Evolutionary conservation across 2,329 filamentous ascomycete genomes (phyloP).

Genomic region (Plenodomus tracheiphilus): DNA sequence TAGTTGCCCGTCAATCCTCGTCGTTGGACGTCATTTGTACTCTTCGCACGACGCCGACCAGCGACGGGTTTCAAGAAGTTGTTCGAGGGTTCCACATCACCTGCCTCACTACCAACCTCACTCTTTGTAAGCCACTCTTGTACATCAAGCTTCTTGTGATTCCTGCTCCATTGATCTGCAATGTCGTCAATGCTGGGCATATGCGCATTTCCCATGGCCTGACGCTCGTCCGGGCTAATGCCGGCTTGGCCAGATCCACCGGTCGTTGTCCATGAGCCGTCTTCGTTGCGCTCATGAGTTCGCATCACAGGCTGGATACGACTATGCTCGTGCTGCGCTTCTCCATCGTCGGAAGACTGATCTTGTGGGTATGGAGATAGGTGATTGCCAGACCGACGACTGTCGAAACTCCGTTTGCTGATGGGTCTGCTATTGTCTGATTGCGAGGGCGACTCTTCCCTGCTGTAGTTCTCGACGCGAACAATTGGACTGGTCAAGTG

Average conservation of each 20-base stretch:
- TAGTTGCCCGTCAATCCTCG: slow-evolving; percentile 25
- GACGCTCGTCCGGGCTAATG: slow-evolving; percentile 52
- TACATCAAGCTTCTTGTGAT: slow-evolving; percentile 59
- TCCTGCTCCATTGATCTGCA: slow-evolving; percentile 49
- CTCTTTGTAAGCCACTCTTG: slow-evolving; percentile 55
- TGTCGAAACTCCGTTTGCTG: slow-evolving; percentile 42
- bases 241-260: slow-evolving; percentile 48
- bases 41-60: slow-evolving; percentile 53
- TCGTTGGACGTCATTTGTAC: slow-evolving; percentile 45
- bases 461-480: slow-evolving; percentile 43
- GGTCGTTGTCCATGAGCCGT: slow-evolving; percentile 53
- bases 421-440: slow-evolving; percentile 38
- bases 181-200: slow-evolving; percentile 57
- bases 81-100: slow-evolving; percentile 39
- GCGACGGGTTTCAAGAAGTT: slow-evolving; percentile 33
- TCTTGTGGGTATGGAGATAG: slow-evolving; percentile 44
- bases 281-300: slow-evolving; percentile 42
- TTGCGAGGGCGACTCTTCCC: slow-evolving; percentile 39
- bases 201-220: slow-evolving; percentile 44
- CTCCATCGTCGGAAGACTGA: slow-evolving; percentile 38
- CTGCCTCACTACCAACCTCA: slow-evolving; percentile 53
- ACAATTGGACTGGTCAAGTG: slow-evolving; percentile 46
- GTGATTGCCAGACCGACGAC: slow-evolving; percentile 41
- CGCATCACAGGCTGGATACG: slow-evolving; percentile 35
- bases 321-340: slow-evolving; percentile 25